Percentiles rank a stretch among this genome's conserved stretches.
These are phyloP conservation scores for Blastomyces parvus DNA, from an alignment of 2,329 filamentous ascomycete species.

Conservation along the genomic window DNA sequence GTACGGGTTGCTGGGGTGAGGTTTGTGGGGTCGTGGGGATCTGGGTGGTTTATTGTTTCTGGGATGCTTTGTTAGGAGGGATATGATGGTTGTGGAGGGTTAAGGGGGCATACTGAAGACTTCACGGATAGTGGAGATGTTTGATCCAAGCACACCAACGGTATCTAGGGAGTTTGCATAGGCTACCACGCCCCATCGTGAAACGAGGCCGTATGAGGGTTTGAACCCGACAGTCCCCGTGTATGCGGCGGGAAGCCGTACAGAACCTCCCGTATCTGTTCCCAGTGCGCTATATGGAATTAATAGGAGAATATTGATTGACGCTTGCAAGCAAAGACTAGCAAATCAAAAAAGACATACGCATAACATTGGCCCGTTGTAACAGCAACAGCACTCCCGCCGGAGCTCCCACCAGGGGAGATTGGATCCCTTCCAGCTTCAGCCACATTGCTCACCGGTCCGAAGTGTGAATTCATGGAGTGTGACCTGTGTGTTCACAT, in stretches of 20 bases:
- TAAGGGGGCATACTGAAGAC: conserved; percentile 38
- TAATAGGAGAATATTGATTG: conserved; percentile 7
- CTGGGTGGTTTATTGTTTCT: conserved; percentile 50
- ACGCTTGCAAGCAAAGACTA: not conserved
- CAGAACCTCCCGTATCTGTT: conserved; percentile 87
- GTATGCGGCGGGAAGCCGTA: conserved; percentile 79
- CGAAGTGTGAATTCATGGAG: conserved; percentile 57
- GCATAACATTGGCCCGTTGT: conserved; percentile 52
- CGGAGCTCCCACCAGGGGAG: conserved; percentile 82
- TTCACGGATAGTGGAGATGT: conserved; percentile 43
- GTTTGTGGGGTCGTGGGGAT: conserved; percentile 66
- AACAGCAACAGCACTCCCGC: conserved; percentile 83
- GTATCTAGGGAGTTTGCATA: conserved; percentile 93
- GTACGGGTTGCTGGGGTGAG: conserved; percentile 49
- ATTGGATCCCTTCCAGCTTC: conserved; percentile 32
- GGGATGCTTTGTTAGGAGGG: conserved; percentile 9
- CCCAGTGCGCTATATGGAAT: conserved; percentile 56
- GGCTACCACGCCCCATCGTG: conserved; percentile 74
- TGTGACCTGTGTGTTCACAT: conserved; percentile 50
- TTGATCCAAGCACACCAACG: conserved; percentile 62
- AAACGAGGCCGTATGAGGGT: conserved; percentile 80
- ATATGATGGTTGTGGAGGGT: not conserved
- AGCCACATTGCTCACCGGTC: conserved; percentile 50
- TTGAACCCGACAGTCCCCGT: conserved; percentile 78
- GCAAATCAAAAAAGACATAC: conserved; percentile 29